These are phyloP conservation scores for Fusarium humuli DNA, from an alignment of 2,329 filamentous ascomycete genomes.

Conservation along the genomic window DNA sequence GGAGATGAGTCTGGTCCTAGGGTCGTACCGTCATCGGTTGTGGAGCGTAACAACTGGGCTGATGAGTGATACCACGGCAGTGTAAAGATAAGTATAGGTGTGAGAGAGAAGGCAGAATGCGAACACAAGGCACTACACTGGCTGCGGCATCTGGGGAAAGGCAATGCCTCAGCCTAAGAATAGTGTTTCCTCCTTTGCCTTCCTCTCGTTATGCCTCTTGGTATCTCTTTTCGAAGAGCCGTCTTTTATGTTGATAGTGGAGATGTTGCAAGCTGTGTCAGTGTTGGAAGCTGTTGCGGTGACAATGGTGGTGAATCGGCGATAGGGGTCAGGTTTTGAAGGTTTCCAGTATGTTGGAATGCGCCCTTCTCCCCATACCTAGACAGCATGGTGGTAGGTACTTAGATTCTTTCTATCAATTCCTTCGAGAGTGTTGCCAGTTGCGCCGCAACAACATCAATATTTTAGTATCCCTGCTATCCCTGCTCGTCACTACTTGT, in stretches of 20 bases:
- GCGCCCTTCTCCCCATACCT: too few species aligned
- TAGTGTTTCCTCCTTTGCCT: not conserved
- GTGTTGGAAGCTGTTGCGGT: not conserved
- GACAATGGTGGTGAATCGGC: not conserved
- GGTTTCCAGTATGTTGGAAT: too few species aligned
- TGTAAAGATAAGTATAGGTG: not conserved
- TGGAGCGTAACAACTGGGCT: slow-evolving; percentile 45
- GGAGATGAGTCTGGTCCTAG: slow-evolving; percentile 37
- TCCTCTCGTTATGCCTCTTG: not conserved
- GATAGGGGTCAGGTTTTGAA: too few species aligned
- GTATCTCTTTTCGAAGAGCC: not conserved
- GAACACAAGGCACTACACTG: not conserved
- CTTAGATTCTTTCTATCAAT: too few species aligned
- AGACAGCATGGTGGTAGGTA: too few species aligned
- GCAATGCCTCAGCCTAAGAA: not conserved
- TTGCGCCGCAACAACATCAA: too few species aligned
- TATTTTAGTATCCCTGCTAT: too few species aligned
- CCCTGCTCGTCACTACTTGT: too few species aligned
- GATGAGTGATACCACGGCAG: slow-evolving; percentile 9
- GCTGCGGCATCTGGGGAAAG: not conserved
- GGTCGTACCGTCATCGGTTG: slow-evolving; percentile 45
- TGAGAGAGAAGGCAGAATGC: not conserved
- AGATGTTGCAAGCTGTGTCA: not conserved
- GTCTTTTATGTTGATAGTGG: not conserved
- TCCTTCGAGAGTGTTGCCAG: too few species aligned